These are phyloP conservation scores for Starmerella etchellsii DNA, from an alignment of 805 yeast species.

Conservation along the genomic window DNA sequence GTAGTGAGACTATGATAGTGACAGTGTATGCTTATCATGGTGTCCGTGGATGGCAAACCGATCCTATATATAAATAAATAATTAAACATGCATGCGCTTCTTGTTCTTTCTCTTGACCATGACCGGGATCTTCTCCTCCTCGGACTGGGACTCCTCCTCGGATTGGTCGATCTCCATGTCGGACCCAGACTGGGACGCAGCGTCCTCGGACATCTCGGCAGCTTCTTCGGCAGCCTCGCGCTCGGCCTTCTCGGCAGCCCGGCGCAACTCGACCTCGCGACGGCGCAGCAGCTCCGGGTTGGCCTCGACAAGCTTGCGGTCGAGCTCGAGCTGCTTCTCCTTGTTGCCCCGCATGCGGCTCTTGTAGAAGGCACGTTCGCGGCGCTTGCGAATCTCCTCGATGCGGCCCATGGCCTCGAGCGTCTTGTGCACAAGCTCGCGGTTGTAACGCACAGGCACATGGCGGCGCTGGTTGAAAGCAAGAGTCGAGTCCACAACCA, in stretches of 20 bases:
- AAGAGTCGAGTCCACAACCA: constrained; percentile 92
- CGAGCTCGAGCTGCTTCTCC: constrained; percentile 71
- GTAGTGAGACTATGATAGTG: no score
- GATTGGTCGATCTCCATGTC: constrained; percentile 31
- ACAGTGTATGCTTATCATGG: no score
- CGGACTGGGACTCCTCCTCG: constrained; percentile 23
- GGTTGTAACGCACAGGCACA: constrained; percentile 93
- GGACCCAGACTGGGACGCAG: constrained; percentile 28
- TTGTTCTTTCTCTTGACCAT: constrained; percentile 52
- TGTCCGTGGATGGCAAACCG: no score
- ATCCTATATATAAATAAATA: constrained; percentile 1
- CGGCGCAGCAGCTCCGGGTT: constrained; percentile 81
- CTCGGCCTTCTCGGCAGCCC: constrained; percentile 44
- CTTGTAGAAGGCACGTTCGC: constrained; percentile 98
- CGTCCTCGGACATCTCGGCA: constrained; percentile 33
- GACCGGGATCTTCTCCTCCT: constrained; percentile 36
- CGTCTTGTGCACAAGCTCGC: constrained; percentile 90
- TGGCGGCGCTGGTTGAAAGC: constrained; percentile 96
- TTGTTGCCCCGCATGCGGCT: constrained; percentile 97
- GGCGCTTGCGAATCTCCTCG: constrained; percentile 87
- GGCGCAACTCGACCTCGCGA: constrained; percentile 85
- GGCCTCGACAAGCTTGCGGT: constrained; percentile 74
- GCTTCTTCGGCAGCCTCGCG: constrained; percentile 33
- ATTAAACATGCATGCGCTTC: constrained; percentile 17
- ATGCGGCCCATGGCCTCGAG: constrained; percentile 90